Percentiles rank a stretch among this genome's conserved stretches.
Evolutionary conservation across 2,329 filamentous ascomycete genomes (phyloP).

Genomic region (Ceratocystis albifundus): DNA sequence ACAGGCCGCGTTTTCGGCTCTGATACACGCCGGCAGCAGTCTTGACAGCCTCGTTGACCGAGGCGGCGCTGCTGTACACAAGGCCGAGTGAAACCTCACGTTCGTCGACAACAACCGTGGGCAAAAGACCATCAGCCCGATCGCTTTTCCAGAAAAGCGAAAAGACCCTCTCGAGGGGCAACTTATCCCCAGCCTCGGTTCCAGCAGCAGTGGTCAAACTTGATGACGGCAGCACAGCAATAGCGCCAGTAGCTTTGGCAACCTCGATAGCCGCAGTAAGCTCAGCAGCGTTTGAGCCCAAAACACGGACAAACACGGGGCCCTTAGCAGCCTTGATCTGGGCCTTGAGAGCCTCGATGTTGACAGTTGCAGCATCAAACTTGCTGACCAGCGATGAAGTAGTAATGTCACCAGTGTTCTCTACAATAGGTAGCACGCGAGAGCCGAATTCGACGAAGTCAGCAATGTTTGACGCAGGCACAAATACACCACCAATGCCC

Average conservation of each 20-base stretch:
- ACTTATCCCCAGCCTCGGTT: conserved; percentile 38
- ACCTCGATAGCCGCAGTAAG: conserved; percentile 33
- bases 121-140: conserved; percentile 68
- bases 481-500: conserved; percentile 76
- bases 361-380: conserved; percentile 37
- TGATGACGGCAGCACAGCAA: conserved; percentile 64
- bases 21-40: conserved; percentile 80
- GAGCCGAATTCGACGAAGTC: conserved; percentile 45
- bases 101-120: conserved; percentile 87
- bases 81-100: conserved; percentile 71
- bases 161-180: conserved; percentile 61
- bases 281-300: conserved; percentile 35
- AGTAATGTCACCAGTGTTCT: conserved; percentile 37
- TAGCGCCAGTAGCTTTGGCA: conserved; percentile 42
- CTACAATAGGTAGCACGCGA: conserved; percentile 44
- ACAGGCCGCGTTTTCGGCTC: conserved; percentile 86
- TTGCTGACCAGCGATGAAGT: conserved; percentile 44
- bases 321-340: conserved; percentile 37
- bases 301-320: conserved; percentile 42
- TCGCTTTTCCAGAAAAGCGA: conserved; percentile 69
- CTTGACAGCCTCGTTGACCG: conserved; percentile 71
- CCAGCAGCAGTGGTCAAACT: conserved; percentile 57
- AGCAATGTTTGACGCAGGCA: conserved; percentile 56
- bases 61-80: conserved; percentile 89
- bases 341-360: conserved; percentile 36